These are phyloP conservation scores for Dictyostelium purpureum DNA, from an alignment of 78 protist species.

Conservation along the genomic window DNA sequence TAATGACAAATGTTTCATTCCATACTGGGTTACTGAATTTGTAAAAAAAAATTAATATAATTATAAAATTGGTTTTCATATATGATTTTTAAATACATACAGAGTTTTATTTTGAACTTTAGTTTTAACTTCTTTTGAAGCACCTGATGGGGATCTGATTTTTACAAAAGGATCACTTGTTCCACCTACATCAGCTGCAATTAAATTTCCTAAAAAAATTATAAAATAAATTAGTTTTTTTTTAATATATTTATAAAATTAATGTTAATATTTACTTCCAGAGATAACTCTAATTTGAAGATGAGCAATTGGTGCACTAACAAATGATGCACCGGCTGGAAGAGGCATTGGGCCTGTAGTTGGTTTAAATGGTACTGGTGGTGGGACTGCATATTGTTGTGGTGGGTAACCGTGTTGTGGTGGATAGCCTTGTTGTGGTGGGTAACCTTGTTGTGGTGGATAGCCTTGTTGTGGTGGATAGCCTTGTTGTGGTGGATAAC, in stretches of 20 bases:
- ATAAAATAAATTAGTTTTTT: too few species aligned
- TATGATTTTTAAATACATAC: too few species aligned
- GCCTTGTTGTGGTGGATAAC: constrained; percentile 33
- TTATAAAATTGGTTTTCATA: too few species aligned
- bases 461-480: constrained; percentile 39
- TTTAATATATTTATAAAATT: too few species aligned
- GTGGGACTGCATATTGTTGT: not conserved
- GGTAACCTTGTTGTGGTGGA: constrained; percentile 40
- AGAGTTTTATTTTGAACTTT: not conserved
- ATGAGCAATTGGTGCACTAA: not conserved
- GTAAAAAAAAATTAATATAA: too few species aligned
- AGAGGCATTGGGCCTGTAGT: not conserved
- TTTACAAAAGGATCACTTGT: constrained; percentile 20
- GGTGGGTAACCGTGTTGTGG: not conserved
- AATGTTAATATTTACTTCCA: too few species aligned
- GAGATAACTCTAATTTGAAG: not conserved
- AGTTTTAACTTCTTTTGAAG: not conserved
- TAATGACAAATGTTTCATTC: constrained; percentile 3
- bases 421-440: constrained; percentile 12
- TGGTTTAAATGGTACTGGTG: constrained; percentile 11
- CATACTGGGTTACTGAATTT: constrained; percentile 19
- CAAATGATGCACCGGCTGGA: constrained; percentile 27
- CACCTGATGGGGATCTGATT: not conserved
- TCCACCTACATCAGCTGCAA: constrained; percentile 32
- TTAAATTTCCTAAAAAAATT: too few species aligned